These are phyloP conservation scores for Cinnamomum micranthum DNA, from an alignment of 164 flowering plant species.

Conservation along the genomic window DNA sequence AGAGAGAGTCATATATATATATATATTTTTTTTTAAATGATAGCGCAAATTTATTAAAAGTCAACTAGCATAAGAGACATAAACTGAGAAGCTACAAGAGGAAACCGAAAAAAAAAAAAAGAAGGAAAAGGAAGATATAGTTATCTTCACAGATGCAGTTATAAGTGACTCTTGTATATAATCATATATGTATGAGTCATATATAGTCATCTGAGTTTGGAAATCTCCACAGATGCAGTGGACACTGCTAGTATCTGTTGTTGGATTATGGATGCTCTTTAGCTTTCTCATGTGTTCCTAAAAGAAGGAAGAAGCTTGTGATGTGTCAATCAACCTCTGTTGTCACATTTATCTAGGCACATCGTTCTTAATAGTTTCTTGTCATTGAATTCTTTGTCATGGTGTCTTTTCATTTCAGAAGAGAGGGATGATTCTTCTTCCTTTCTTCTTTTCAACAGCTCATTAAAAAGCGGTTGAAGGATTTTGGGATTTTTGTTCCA, in stretches of 20 bases:
- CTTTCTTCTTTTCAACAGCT: slow-evolving; percentile 52
- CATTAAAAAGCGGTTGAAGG: slow-evolving; percentile 87
- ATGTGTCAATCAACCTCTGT: neutral
- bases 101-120: no score
- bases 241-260: no score
- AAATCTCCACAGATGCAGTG: no score
- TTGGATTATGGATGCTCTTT: neutral
- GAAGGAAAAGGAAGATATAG: no score
- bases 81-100: no score
- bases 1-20: neutral
- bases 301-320: no score
- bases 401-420: neutral
- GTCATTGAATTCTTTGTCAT: neutral
- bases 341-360: neutral
- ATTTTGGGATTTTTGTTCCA: slow-evolving; percentile 83
- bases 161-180: neutral
- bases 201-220: neutral
- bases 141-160: no score
- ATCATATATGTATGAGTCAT: neutral
- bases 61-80: no score
- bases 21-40: neutral
- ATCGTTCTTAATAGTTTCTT: neutral
- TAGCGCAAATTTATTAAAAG: no score
- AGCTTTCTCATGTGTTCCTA: neutral
- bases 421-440: slow-evolving; percentile 4